Conservation (phyloP, 164 flowering plant genomes). For the Macadamia integrifolia region DNA sequence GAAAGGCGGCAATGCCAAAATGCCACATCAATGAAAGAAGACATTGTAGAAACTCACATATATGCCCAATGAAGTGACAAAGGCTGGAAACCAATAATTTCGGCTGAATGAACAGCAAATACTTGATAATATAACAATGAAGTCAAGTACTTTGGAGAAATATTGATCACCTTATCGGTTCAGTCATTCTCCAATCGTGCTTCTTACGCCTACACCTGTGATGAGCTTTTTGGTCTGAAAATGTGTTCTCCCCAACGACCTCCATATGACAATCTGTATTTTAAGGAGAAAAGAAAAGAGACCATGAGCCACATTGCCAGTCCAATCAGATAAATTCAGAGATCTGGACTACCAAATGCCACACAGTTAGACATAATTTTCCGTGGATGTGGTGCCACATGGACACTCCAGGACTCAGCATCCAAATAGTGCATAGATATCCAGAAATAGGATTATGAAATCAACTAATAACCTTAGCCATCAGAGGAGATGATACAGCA, state of each 20-base stretch:
- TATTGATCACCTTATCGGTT: conserved; percentile 20
- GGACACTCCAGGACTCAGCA: no score
- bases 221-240: conserved; percentile 69
- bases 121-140: neutral
- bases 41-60: neutral
- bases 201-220: conserved; percentile 86
- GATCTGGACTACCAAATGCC: no score
- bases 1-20: neutral
- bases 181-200: conserved; percentile 64
- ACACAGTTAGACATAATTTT: no score
- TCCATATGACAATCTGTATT: conserved; percentile 52
- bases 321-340: neutral
- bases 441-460: no score
- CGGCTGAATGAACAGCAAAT: neutral
- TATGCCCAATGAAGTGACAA: neutral
- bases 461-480: no score
- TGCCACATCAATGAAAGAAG: neutral
- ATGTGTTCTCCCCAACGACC: conserved; percentile 61
- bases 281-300: conserved; percentile 8
- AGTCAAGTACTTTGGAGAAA: neutral
- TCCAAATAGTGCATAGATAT: no score
- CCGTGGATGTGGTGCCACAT: no score
- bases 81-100: neutral
- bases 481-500: no score
- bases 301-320: conserved; percentile 1